A percentile compares a stretch with the other conserved stretches of the same genome.
Evolutionary conservation across 345 rosid genomes (phyloP).

Genomic region (Garcia nutans): DNA sequence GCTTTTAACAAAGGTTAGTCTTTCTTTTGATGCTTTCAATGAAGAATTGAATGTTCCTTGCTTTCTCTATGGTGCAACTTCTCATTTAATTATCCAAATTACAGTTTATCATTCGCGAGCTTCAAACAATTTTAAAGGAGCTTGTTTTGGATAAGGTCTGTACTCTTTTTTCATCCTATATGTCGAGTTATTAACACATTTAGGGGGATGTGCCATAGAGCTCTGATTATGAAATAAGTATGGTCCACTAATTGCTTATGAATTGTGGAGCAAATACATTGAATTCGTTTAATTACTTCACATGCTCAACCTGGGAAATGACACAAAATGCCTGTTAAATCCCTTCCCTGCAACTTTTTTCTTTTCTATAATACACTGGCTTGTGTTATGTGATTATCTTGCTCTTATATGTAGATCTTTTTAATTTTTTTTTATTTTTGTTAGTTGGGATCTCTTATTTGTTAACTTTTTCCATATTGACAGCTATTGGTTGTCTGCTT

Average conservation of each 20-base stretch:
- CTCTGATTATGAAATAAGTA: not conserved
- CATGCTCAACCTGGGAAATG: not conserved
- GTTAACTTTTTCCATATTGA: too few species aligned
- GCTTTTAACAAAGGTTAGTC: constrained; percentile 71
- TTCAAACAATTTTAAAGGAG: constrained; percentile 57
- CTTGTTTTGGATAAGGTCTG: constrained; percentile 77
- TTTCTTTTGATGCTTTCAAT: constrained; percentile 11
- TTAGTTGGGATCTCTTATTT: not conserved
- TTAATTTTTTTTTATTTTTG: not conserved
- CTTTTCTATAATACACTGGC: not conserved
- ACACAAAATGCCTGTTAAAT: not conserved
- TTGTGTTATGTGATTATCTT: not conserved
- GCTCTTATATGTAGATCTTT: not conserved
- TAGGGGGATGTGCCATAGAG: not conserved
- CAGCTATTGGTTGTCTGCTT: not conserved
- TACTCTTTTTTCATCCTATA: constrained; percentile 12
- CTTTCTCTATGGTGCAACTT: not conserved
- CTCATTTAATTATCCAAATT: constrained; percentile 28
- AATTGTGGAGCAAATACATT: not conserved
- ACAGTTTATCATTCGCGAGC: constrained; percentile 78
- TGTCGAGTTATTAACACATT: not conserved
- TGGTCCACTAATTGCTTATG: not conserved
- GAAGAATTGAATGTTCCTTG: not conserved
- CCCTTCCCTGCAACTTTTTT: not conserved
- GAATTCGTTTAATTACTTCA: too few species aligned